Evolutionary conservation across 2,329 filamentous ascomycete genomes (phyloP), one percentile per base, ranked within the genome.

Genomic region (Sarocladium brachiariae): DNA sequence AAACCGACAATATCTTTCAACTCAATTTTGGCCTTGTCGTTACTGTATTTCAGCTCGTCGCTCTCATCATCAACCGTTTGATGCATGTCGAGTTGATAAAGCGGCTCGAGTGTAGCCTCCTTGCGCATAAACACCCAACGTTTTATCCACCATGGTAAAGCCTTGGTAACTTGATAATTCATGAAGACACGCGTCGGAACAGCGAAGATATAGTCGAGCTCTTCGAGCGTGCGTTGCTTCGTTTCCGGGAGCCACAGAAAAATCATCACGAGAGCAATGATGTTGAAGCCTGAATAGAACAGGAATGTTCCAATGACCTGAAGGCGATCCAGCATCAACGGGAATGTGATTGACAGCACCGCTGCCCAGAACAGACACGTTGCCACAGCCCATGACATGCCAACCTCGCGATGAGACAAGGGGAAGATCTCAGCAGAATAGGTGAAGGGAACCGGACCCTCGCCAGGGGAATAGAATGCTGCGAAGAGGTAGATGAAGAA

Each of bases 381-480:
- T 1, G 83, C 80, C 8, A 87, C 83, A 7, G 82, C 78, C 65
- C 77, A 86, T 0, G 76, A 77, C 84, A 88, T 87, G 51, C 84
- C 84, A 21, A 87, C 74, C 60, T 87, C 84, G 58, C 84, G 76
- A 61, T 87, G 83, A 1, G 81, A 84, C 1, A 87, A 74, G 0
- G 84, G 84, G 61, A 84, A 87, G 2, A 86, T 81, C 62, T 87
- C 84, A 37, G 84, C 82, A 4, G 75, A 78, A 65, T 87, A 87
- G 0, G 80, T 79, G 60, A 83, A 87, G 0, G 83, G 83, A 7
- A 87, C 83, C 4, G 79, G 78, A 0, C 81, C 84, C 65, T 87
- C 84, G 2, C 72, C 72, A 2, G 72, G 72, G 2, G 71, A 73
- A 54, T 75, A 75, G 55, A 75, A 71, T 16, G 70, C 73, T 1